Evolutionary conservation across 202 grass and related monocot species (phyloP), one percentile per base, ranked within the genome.

Genomic region (Zizania palustris): DNA sequence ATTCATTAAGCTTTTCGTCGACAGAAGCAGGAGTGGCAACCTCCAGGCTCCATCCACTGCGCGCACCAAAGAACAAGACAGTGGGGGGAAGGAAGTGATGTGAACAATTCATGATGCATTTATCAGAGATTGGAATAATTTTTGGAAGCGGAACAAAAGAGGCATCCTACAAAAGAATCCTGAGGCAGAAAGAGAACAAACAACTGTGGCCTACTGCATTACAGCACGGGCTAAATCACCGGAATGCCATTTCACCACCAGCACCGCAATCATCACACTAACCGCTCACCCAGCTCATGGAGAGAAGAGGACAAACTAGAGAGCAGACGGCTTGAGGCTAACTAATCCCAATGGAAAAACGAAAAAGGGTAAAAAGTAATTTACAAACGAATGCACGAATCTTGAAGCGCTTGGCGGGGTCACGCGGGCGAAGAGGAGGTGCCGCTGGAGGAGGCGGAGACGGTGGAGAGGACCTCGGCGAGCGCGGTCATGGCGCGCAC

Each of bases 401-500:
- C 50, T 3, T 75, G 79, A 69, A 54, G 65, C 28, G 28, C 37
- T 64, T 13, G 36, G 48, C n/a, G 28, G 35, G 57, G 71, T 88
- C 81, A 88, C 15, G 72, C 60, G 59, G 83, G 44, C 43, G 71
- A 50, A 5, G 86, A 68, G 7, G 80, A 67, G 54, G 55, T 21
- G 60, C 66, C 75, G 39, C 75, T 45, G 60, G 72, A 2, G 5
- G 50, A 61, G 22, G 45, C 55, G n/a, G 84, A 85, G 45, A 69
- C 85, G 69, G 87, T 76, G 63, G 93, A 88, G 49, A 97, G 81
- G 63, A 89, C 86, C 76, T 93, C 91, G 53, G 91, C 85, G 9
- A 97, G 84, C 16, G 91, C 84, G 63, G 84, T 86, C 94, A 97
- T 97, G 85, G 86, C 80, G 69, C 89, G 85, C 14, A 97, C 89